Evolutionary conservation across 2,329 filamentous ascomycete species (phyloP).

Genomic region (Xylaria sp.): DNA sequence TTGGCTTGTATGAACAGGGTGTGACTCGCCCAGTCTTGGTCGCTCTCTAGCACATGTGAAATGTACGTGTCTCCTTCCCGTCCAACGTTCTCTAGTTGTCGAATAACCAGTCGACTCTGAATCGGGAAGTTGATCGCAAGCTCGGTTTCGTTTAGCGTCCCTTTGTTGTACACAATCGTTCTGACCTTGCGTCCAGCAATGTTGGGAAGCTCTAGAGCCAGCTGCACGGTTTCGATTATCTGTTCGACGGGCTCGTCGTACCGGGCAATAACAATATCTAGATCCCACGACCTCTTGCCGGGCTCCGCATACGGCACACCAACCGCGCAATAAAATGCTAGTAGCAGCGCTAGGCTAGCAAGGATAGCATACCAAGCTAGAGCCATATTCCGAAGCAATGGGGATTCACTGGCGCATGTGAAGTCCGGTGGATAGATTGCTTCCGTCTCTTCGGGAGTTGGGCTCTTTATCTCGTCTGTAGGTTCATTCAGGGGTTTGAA

Average conservation of each 20-base stretch:
- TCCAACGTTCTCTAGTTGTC: conserved; percentile 38
- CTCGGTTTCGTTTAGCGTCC: conserved; percentile 36
- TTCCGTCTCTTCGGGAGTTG: conserved; percentile 31
- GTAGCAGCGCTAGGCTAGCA: conserved; percentile 25
- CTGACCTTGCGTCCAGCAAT: conserved; percentile 34
- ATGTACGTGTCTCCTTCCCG: conserved; percentile 41
- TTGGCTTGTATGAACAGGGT: conserved; percentile 41
- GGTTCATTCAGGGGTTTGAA: conserved; percentile 25
- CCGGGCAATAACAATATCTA: conserved; percentile 41
- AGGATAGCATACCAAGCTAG: conserved; percentile 33
- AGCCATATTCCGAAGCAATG: conserved; percentile 27
- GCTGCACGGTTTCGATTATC: conserved; percentile 33
- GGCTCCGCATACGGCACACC: conserved; percentile 23
- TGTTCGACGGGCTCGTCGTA: conserved; percentile 40
- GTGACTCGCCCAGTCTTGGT: conserved; percentile 39
- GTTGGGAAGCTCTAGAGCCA: conserved; percentile 34
- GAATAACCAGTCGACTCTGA: conserved; percentile 32
- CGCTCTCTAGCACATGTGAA: conserved; percentile 32
- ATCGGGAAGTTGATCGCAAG: conserved; percentile 30
- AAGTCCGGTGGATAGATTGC: conserved; percentile 23
- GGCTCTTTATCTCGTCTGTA: conserved; percentile 28
- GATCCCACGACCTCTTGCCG: conserved; percentile 32
- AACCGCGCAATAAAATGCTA: conserved; percentile 30
- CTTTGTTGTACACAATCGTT: conserved; percentile 41
- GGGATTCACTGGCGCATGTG: neutral